Evolutionary conservation across 2,329 filamentous ascomycete genomes (phyloP).

Genomic region (Neobulgaria alba): DNA sequence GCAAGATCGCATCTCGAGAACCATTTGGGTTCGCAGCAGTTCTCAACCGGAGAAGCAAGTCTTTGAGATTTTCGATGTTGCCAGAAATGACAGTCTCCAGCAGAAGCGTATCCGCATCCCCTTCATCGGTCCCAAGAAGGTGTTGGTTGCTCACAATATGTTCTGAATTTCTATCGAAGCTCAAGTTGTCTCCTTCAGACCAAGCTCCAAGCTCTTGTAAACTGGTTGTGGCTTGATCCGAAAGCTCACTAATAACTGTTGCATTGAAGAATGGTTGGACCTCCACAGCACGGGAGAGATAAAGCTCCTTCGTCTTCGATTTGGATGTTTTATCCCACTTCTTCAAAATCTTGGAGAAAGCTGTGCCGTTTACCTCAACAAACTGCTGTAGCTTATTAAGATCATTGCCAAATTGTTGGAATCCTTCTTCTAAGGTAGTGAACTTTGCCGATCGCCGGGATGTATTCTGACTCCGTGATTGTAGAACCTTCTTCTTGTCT

Average conservation of each 20-base stretch:
- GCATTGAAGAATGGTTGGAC: slow-evolving; percentile 98
- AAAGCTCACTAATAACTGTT: slow-evolving; percentile 91
- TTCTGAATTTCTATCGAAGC: slow-evolving; percentile 55
- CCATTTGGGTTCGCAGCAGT: slow-evolving; percentile 46
- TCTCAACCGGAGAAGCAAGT: slow-evolving; percentile 69
- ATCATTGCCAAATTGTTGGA: slow-evolving; percentile 94
- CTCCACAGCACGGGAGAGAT: slow-evolving; percentile 90
- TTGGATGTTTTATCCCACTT: slow-evolving; percentile 99
- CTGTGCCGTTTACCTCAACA: slow-evolving; percentile 94
- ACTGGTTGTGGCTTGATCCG: slow-evolving; percentile 94
- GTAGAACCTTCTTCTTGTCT: slow-evolving; percentile 89
- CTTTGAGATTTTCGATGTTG: slow-evolving; percentile 67
- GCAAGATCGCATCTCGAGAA: slow-evolving; percentile 45
- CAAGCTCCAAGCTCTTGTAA: slow-evolving; percentile 90
- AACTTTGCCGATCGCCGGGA: slow-evolving; percentile 90
- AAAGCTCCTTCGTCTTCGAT: slow-evolving; percentile 96
- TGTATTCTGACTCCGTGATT: slow-evolving; percentile 65
- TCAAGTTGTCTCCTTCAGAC: slow-evolving; percentile 92
- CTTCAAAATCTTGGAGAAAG: slow-evolving; percentile 97
- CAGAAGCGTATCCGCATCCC: slow-evolving; percentile 81
- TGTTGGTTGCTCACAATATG: slow-evolving; percentile 59
- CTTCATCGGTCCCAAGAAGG: slow-evolving; percentile 69
- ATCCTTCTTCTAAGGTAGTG: slow-evolving; percentile 89
- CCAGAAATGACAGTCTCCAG: slow-evolving; percentile 80
- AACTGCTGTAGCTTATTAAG: slow-evolving; percentile 98